phyloP scores from a whole-genome alignment of 2,329 filamentous ascomycete genomes.

The Alternaria sp. region DNA sequence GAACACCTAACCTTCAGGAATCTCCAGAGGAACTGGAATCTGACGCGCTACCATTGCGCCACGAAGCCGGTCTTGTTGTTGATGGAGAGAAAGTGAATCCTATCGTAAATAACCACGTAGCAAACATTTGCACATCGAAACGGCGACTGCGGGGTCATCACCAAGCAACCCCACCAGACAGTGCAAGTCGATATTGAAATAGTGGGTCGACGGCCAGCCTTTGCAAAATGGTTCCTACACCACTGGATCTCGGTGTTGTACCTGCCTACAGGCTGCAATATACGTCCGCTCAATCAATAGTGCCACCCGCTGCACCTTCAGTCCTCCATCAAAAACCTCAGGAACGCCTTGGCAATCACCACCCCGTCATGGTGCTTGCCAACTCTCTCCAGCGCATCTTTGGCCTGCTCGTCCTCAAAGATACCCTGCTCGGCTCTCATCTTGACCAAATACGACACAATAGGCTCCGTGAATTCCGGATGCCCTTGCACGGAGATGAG shows the following conservation, averaged over 20 bases:
- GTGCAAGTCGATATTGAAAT: neutral
- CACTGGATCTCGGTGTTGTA: neutral
- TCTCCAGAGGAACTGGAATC: slow-evolving; percentile 19
- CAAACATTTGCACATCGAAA: neutral
- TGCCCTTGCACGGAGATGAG: slow-evolving; percentile 84
- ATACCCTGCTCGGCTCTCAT: slow-evolving; percentile 70
- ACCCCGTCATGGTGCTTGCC: slow-evolving; percentile 78
- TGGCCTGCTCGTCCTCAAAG: slow-evolving; percentile 71
- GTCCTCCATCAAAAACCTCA: slow-evolving; percentile 75
- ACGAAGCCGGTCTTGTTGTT: slow-evolving; percentile 15
- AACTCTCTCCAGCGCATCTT: slow-evolving; percentile 72
- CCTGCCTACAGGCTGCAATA: neutral
- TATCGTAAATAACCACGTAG: neutral
- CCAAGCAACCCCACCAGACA: neutral
- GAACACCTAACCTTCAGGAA: slow-evolving; percentile 20
- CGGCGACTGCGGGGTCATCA: neutral
- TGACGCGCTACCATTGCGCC: slow-evolving; percentile 22
- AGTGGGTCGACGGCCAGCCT: neutral
- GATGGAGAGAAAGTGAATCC: neutral
- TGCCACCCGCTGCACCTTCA: slow-evolving; percentile 7
- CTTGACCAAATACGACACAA: slow-evolving; percentile 72
- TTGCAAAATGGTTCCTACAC: neutral
- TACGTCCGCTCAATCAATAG: neutral
- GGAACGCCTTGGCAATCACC: slow-evolving; percentile 73
- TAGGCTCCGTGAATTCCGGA: slow-evolving; percentile 78